Base-by-base conservation (phyloP, 2,329 filamentous ascomycete species). In the Aureobasidium sp. region DNA sequence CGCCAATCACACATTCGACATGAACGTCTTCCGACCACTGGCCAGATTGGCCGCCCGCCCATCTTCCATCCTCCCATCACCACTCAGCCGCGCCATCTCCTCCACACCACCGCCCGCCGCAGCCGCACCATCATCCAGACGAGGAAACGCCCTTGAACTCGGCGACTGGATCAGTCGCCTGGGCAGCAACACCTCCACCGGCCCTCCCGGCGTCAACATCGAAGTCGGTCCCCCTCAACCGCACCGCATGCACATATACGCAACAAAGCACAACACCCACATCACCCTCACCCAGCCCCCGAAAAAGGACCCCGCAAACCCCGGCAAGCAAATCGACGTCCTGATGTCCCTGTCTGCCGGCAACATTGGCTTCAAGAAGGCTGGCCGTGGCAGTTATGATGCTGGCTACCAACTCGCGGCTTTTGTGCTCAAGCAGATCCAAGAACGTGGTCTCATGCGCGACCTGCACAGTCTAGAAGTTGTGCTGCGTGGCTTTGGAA, bases 181-280 rank as follows among this genome's bases (percentile, higher is more conserved):
- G 3, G 55, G 55, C 7, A 11, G 55, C 7, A 11, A 36, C 22
- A 29, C 27, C 25, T 17, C 17, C 15, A 20, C 2, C 5, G 60
- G 51, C 5, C 60, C 60, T n/a, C 60, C 60, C 14, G 42, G 41
- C 8, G 31, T 31, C 25, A 31, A 57, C 22, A 20, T 42, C 2
- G 36, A 25, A 52, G 37, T 41, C 52, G n/a, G 47, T 8, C 29
- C 42, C 29, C 36, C 39, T 14, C 61, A 61, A 55, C 87, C 89
- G 2, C 91, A 91, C 78, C 91, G 96, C 74, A 82, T 99, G 66
- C 90, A 96, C 78, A 81, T 99, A 73, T 93, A 86, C 77, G 79
- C 88, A 31, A 87, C 89, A 74, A 95, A 91, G 78, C 94, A 97
- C 83, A 99, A 99, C 79, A 94, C 90, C 22, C 91, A 97, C 76